Conservation (phyloP, 495 filamentous ascomycete genomes). For the Annulohypoxylon maeteangense region DNA sequence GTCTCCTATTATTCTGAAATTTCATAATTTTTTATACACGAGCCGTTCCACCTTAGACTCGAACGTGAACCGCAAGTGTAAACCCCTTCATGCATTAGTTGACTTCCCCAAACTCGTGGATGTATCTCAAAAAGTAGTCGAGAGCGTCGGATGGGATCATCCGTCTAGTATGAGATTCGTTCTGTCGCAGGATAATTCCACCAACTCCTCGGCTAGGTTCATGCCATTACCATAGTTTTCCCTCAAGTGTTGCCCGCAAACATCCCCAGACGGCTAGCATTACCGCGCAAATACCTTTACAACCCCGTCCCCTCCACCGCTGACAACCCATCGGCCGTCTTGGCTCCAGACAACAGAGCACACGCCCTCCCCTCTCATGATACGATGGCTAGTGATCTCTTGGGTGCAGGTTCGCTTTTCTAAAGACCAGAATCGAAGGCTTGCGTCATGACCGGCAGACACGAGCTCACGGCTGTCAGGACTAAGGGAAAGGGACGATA, state of each 20-base stretch:
- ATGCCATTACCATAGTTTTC: slow-evolving; percentile 16
- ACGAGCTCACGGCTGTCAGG: slow-evolving; percentile 95
- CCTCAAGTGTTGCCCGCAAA: neutral
- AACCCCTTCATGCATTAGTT: slow-evolving; percentile 29
- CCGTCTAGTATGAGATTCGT: slow-evolving; percentile 19
- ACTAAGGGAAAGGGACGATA: slow-evolving; percentile 87
- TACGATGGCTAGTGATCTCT: slow-evolving; percentile 88
- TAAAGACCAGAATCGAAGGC: slow-evolving; percentile 95
- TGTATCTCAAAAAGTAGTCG: slow-evolving; percentile 6
- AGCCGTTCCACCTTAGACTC: slow-evolving; percentile 17
- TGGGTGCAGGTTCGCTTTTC: slow-evolving; percentile 94
- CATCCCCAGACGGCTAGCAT: neutral
- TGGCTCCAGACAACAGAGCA: slow-evolving; percentile 93
- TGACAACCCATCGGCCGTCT: slow-evolving; percentile 93
- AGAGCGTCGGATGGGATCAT: slow-evolving; percentile 26
- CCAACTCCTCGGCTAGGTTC: slow-evolving; percentile 30
- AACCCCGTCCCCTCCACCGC: slow-evolving; percentile 93
- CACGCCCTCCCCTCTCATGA: slow-evolving; percentile 95
- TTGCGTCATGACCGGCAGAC: slow-evolving; percentile 93
- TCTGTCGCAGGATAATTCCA: slow-evolving; percentile 29
- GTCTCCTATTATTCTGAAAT: slow-evolving; percentile 33
- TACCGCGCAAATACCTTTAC: slow-evolving; percentile 89
- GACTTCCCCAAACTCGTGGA: slow-evolving; percentile 7
- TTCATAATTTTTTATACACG: slow-evolving; percentile 38
- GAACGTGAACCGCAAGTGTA: slow-evolving; percentile 18